Evolutionary conservation across 306 rosid species (phyloP).

Genomic region (Cajanus cajan): DNA sequence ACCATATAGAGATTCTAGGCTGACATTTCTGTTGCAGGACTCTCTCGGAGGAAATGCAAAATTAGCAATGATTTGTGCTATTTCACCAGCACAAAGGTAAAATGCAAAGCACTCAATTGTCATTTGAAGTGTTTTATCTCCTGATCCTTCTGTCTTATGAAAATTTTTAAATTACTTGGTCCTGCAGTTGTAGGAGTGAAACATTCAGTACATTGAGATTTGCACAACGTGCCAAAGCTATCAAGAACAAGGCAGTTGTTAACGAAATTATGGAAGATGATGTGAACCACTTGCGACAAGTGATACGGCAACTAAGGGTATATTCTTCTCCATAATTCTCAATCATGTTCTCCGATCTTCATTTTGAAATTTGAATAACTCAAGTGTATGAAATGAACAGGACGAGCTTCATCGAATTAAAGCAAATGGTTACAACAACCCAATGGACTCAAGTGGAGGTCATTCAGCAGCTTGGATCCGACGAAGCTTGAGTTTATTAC

Average conservation of each 20-base stretch:
- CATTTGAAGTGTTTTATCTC: slow-evolving; percentile 8
- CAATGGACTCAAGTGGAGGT: slow-evolving; percentile 65
- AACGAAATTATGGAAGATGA: slow-evolving; percentile 93
- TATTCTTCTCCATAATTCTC: slow-evolving; percentile 21
- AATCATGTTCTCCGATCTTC: slow-evolving; percentile 12
- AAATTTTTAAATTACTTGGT: slow-evolving; percentile 35
- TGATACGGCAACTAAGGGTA: slow-evolving; percentile 95
- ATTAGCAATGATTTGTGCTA: slow-evolving; percentile 99
- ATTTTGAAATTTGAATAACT: slow-evolving; percentile 35
- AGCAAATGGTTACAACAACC: slow-evolving; percentile 57
- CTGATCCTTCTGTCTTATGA: slow-evolving; percentile 2
- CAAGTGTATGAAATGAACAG: slow-evolving; percentile 43
- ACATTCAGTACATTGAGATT: slow-evolving; percentile 95
- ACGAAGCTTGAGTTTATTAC: slow-evolving; percentile 72
- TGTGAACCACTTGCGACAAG: slow-evolving; percentile 85
- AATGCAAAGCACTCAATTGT: slow-evolving; percentile 11
- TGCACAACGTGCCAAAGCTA: slow-evolving; percentile 96
- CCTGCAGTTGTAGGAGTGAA: slow-evolving; percentile 90
- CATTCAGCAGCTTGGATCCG: slow-evolving; percentile 93
- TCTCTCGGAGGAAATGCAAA: slow-evolving; percentile 99
- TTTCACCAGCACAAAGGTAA: slow-evolving; percentile 94
- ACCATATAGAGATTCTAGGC: slow-evolving; percentile 95
- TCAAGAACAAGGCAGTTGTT: slow-evolving; percentile 96
- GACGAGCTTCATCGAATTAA: slow-evolving; percentile 89
- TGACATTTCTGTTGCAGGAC: slow-evolving; percentile 95